These are phyloP conservation scores for Austroboletus niveus DNA, from an alignment of 1,284 basidiomycete genomes.

Conservation along the genomic window DNA sequence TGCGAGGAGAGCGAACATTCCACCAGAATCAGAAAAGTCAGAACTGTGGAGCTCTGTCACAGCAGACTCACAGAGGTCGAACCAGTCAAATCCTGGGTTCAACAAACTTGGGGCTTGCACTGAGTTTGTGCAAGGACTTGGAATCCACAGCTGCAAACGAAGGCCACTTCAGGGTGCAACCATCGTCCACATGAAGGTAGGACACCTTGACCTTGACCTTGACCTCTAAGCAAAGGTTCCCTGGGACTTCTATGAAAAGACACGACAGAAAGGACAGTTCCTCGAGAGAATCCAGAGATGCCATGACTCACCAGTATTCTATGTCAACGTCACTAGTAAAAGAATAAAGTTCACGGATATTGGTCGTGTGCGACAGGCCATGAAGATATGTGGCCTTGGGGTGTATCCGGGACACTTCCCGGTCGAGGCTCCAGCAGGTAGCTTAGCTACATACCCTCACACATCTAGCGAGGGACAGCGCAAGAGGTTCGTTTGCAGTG, in stretches of 20 bases:
- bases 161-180: neutral
- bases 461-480: slow-evolving; percentile 9
- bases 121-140: slow-evolving; percentile 1
- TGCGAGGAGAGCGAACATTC: too few relatives aligned
- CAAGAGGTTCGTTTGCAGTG: slow-evolving; percentile 11
- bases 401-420: too few relatives aligned
- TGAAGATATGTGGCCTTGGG: too few relatives aligned
- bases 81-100: neutral
- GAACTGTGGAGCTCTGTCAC: slow-evolving; percentile 4
- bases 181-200: neutral
- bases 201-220: slow-evolving; percentile 6
- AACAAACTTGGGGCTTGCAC: neutral
- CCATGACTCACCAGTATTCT: slow-evolving; percentile 15
- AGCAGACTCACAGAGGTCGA: neutral
- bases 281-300: slow-evolving; percentile 9
- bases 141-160: slow-evolving; percentile 1
- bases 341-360: slow-evolving; percentile 19
- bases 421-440: neutral
- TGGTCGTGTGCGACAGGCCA: slow-evolving; percentile 19
- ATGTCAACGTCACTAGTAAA: neutral
- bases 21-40: too few relatives aligned
- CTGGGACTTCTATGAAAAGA: neutral
- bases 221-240: neutral
- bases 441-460: slow-evolving; percentile 20
- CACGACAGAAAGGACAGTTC: slow-evolving; percentile 11